Evolutionary conservation across 768 basidiomycete species (phyloP).

Genomic region (Gloeostereum incarnatum): DNA sequence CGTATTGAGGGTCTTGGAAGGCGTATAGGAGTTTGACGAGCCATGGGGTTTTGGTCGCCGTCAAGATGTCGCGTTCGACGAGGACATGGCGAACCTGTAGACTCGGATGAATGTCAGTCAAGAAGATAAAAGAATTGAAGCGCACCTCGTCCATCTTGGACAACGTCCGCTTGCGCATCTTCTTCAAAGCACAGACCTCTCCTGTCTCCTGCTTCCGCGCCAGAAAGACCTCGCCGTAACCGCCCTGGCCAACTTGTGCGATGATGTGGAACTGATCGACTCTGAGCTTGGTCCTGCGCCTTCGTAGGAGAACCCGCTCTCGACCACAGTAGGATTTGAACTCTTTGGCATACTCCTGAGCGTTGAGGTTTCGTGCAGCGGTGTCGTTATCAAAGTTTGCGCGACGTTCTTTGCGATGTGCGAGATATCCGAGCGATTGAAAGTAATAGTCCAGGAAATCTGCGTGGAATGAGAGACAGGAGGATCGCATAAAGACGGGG

Average conservation of each 20-base stretch:
- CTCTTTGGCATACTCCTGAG: constrained; percentile 59
- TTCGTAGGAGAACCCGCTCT: constrained; percentile 87
- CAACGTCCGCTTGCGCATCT: constrained; percentile 90
- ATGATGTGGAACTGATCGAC: constrained; percentile 98
- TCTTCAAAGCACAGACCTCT: constrained; percentile 95
- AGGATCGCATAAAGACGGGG: constrained; percentile 2
- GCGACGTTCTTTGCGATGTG: constrained; percentile 77
- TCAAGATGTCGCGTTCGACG: constrained; percentile 95
- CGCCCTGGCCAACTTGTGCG: constrained; percentile 97
- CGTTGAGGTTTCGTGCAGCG: constrained; percentile 46
- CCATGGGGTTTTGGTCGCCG: constrained; percentile 97
- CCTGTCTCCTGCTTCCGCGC: constrained; percentile 93
- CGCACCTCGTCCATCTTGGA: constrained; percentile 96
- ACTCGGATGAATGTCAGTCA: neutral
- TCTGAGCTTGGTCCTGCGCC: constrained; percentile 84
- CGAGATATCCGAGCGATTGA: constrained; percentile 84
- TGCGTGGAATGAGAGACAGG: constrained; percentile 18
- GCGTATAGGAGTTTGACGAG: constrained; percentile 91
- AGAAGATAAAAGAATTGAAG: constrained; percentile 3
- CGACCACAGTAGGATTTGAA: constrained; percentile 90
- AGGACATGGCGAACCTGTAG: constrained; percentile 92
- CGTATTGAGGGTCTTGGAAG: constrained; percentile 86
- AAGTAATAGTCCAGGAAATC: constrained; percentile 99
- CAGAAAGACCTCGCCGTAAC: constrained; percentile 96
- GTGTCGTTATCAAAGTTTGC: constrained; percentile 81